Evolutionary conservation across 1,284 basidiomycete genomes (phyloP).

Genomic region (Macrocystidia cucumis): DNA sequence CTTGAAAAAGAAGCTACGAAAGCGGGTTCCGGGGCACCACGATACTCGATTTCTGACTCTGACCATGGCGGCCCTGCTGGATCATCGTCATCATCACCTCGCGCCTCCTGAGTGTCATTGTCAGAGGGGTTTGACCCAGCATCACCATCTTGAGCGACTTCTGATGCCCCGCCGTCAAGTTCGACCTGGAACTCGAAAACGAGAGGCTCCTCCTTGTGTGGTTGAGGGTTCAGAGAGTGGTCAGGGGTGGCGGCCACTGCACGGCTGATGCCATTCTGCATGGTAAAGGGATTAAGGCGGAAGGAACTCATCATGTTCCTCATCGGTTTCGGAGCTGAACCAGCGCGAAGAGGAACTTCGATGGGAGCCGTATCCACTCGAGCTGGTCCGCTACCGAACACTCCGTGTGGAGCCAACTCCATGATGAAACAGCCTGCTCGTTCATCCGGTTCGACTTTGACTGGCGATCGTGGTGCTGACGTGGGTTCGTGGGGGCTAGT

Average conservation of each 20-base stretch:
- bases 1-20: too few relatives aligned
- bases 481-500: too few relatives aligned
- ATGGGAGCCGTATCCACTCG: slow-evolving; percentile 51
- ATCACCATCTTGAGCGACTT: neutral
- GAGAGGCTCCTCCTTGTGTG: slow-evolving; percentile 48
- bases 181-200: slow-evolving; percentile 59
- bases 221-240: slow-evolving; percentile 38
- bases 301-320: slow-evolving; percentile 68
- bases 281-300: slow-evolving; percentile 67
- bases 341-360: slow-evolving; percentile 67
- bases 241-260: slow-evolving; percentile 23
- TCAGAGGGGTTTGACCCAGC: neutral
- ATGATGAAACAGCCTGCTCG: slow-evolving; percentile 30
- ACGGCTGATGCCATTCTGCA: slow-evolving; percentile 43
- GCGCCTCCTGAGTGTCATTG: neutral
- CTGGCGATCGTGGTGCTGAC: too few relatives aligned
- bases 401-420: too few relatives aligned
- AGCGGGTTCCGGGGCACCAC: too few relatives aligned
- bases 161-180: too few relatives aligned
- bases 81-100: too few relatives aligned
- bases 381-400: too few relatives aligned
- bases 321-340: slow-evolving; percentile 59
- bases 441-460: slow-evolving; percentile 27
- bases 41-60: neutral
- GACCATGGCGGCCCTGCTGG: neutral